phyloP scores from a whole-genome alignment of 2,329 filamentous ascomycete genomes.

The Hawksworthiomyces lignivorus region DNA sequence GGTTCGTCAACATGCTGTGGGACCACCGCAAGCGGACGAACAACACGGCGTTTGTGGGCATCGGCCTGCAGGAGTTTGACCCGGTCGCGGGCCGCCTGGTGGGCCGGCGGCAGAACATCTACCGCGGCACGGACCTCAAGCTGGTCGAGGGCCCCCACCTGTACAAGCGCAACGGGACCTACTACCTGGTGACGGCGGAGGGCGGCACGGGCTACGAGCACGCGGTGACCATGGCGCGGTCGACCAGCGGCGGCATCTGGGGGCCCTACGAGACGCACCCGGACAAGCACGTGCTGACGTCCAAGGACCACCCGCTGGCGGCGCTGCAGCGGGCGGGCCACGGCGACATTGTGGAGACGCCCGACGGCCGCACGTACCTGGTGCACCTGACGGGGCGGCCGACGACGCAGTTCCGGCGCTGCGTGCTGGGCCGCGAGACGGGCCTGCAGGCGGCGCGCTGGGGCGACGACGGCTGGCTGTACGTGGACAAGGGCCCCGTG shows the following conservation, averaged over 20 bases:
- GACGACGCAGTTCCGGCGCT: conserved; percentile 42
- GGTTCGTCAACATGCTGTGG: conserved; percentile 50
- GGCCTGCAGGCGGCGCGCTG: conserved; percentile 53
- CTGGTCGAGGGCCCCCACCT: conserved; percentile 51
- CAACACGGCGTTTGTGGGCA: conserved; percentile 41
- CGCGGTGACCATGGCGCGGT: conserved; percentile 49
- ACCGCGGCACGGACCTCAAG: conserved; percentile 44
- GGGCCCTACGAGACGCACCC: conserved; percentile 57
- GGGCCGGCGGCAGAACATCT: conserved; percentile 48
- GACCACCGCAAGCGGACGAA: conserved; percentile 42
- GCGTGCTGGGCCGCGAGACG: conserved; percentile 48
- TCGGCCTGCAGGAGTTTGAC: conserved; percentile 52
- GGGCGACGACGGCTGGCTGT: conserved; percentile 54
- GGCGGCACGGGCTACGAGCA: conserved; percentile 55
- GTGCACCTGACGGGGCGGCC: conserved; percentile 47
- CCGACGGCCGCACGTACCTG: conserved; percentile 44
- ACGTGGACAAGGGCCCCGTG: conserved; percentile 50
- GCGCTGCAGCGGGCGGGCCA: conserved; percentile 47
- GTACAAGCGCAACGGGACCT: conserved; percentile 51
- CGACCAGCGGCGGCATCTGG: conserved; percentile 36
- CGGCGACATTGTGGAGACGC: conserved; percentile 42
- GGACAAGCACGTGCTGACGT: conserved; percentile 47
- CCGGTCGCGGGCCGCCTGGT: conserved; percentile 39
- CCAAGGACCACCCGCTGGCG: conserved; percentile 40
- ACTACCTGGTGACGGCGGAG: conserved; percentile 53